Evolutionary conservation across 2,329 filamentous ascomycete genomes (phyloP), one percentile per base, ranked within the genome.

Genomic region (Pyrenochaeta sp.): DNA sequence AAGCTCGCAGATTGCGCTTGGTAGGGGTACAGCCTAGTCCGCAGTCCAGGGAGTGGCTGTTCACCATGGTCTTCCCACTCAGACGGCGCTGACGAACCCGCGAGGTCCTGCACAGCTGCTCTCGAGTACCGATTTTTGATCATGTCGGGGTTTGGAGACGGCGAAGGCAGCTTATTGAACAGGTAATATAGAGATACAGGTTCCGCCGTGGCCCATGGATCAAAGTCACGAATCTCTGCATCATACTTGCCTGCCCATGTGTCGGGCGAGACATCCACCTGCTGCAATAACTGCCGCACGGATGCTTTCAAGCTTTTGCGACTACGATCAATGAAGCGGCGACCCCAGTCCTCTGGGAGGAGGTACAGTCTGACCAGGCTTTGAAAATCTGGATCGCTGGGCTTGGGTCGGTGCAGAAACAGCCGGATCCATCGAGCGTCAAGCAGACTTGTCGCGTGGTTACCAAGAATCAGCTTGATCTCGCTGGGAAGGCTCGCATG

Each of bases 1-100:
- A 87, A 67, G 3, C 89, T 89, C 1, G 88, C 87, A 1, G 91
- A 93, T 30, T 87, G 81, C 36, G 86, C 81, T 67, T 97, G 93
- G 58, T 96, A 95, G 0, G 82, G 79, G 63, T 94, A 89, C 0
- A 96, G 74, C 0, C 73, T 72, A 0, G 89, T 89, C 10, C 69
- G 80, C 4, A 92, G 67, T 0, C 87, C 87, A 1, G 71, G 61
- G 1, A 88, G 22, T 6, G 61, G 50, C 32, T 61, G 54, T 23
- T 63, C 49, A 9, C 63, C 60, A 26, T 46, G 34, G 3, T 61
- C 53, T 22, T 63, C 58, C 77, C 22, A 75, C 63, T 32, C 47
- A 1, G 59, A 51, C 23, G 48, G 51, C 13, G 48, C 51, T 11
- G 54, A 48, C 23, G 59, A 63, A 15, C 74, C 67, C 2, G 89